Evolutionary conservation across 2,329 filamentous ascomycete genomes (phyloP), one percentile per base, ranked within the genome.

Genomic region (Waltergamsia citrina): DNA sequence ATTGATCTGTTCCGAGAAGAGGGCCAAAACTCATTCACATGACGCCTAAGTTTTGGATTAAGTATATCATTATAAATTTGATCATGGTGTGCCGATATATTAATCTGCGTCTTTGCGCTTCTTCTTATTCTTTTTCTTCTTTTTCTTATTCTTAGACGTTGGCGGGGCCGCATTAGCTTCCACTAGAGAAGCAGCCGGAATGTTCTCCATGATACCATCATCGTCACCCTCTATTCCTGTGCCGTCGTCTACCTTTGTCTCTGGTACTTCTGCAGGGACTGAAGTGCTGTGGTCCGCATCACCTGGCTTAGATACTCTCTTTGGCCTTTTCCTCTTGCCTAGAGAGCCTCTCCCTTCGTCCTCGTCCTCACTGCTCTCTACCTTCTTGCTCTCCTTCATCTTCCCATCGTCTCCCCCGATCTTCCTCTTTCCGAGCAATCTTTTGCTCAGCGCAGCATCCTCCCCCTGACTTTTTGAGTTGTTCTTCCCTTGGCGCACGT

Each of bases 321-420:
- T 42, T 19, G 44, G 42, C 41, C 53, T 50, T 46, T 62, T 62
- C 36, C 52, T 50, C 46, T 53, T 59, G 3, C 59, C 60, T 4
- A 63, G 29, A 30, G 48, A 55, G 34, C 57, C 57, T 33, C 60
- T 43, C 6, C 60, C 59, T 9, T 50, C 45, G 11, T 52, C 49
- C 29, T 50, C 48, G 6, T 52, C 48, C 20, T 43, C 40, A 12
- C 36, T 32, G 26, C 47, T 48, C 29, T 44, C 44, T 23, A 41
- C 38, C 15, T 43, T 39, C 20, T 28, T 21, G 8, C 23, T 22
- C 14, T n/a, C 34, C 42, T 54, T 51, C 17, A 41, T 43, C 18
- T 35, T 35, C 20, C 43, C 35, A 29, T 37, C 33, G 23, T 42
- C 35, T 23, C 21, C 24, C 37, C 41, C 11, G 29, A 9, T 35